A percentile compares a stretch with the other conserved stretches of the same genome.
phyloP scores from a whole-genome alignment of 495 filamentous ascomycete species.

The Hapsidospora chrysogenum region DNA sequence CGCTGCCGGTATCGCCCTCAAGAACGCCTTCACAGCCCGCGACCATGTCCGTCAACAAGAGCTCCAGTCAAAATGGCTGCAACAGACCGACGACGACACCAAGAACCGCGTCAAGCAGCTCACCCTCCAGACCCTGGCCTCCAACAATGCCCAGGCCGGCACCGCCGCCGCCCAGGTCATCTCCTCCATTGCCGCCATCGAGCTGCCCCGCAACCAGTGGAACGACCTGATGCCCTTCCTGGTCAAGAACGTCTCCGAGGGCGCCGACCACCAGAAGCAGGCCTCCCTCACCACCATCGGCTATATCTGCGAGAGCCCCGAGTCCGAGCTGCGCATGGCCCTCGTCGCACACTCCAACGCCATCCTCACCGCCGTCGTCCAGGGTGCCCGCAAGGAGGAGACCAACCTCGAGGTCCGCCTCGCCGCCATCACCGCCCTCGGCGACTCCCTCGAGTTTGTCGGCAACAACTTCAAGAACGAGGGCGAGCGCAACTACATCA shows the following conservation, averaged over 20 bases:
- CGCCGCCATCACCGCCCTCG: constrained; percentile 82
- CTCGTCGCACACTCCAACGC: constrained; percentile 83
- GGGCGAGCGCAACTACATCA: constrained; percentile 97
- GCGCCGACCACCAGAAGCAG: constrained; percentile 77
- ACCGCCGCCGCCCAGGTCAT: constrained; percentile 88
- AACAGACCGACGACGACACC: constrained; percentile 56
- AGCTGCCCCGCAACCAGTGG: constrained; percentile 88
- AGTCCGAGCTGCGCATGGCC: constrained; percentile 66
- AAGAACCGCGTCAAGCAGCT: constrained; percentile 80
- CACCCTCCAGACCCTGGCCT: constrained; percentile 66
- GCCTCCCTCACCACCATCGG: constrained; percentile 85
- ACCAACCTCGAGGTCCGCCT: constrained; percentile 73
- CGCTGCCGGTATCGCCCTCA: constrained; percentile 87
- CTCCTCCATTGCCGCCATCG: constrained; percentile 84
- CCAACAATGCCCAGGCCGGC: constrained; percentile 61
- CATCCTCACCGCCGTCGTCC: constrained; percentile 92
- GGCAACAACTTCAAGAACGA: constrained; percentile 97
- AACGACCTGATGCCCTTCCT: constrained; percentile 79
- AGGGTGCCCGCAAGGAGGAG: constrained; percentile 94
- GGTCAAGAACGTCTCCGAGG: constrained; percentile 81
- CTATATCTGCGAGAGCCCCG: constrained; percentile 93
- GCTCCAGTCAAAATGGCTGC: constrained; percentile 80
- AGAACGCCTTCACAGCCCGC: constrained; percentile 90
- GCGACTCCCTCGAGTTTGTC: constrained; percentile 96
- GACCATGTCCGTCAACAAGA: constrained; percentile 73